Evolutionary conservation across 1,284 basidiomycete species (phyloP), one percentile per base, ranked within the genome.

Genomic region (Trichosporon sp.): DNA sequence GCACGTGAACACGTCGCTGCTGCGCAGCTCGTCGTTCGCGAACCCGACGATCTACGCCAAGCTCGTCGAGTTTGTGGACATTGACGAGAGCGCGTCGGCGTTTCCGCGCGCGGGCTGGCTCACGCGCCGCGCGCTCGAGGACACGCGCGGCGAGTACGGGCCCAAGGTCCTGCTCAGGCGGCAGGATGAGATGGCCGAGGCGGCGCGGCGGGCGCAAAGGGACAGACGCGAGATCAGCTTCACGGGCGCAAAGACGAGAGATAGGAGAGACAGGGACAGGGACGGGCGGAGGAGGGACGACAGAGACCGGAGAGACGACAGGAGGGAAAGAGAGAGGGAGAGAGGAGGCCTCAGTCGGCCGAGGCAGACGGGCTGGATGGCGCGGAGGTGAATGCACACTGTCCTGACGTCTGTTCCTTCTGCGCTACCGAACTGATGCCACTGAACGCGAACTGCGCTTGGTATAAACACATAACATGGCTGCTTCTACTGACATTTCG

Each of bases 1-100:
- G 72, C 95, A 97, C 79, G 98, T 97, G 85, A 98, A 98, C 80
- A 92, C 94, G 79, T 92, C 92, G 0, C 87, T 99, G 38, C 91
- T 95, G 88, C 87, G 89, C 8, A 93, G 91, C 73, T 90, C 92
- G 29, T 89, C 92, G 0, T 98, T 98, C 83, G 90, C 93, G 31
- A 98, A 99, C 77, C 96, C 96, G 0, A 92, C 97, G 79, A 88
- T 98, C 12, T 96, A 96, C 80, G 86, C 91, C 3, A 93, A 95
- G 75, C 88, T 99, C 1, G 82, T 98, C 69, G 90, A 94, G 78
- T 92, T 95, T 81, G 89, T 96, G 11, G 90, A 91, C 70, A 90
- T 97, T 13, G 90, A 95, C 77, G 96, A 99, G 81, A 88, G 89
- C 12, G 85, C 87, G 13, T 91, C 90, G 0, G 92, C 92, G 73